These are phyloP conservation scores for Dothideomycetidae sp. DNA, from an alignment of 2,329 filamentous ascomycete species.

Conservation along the genomic window DNA sequence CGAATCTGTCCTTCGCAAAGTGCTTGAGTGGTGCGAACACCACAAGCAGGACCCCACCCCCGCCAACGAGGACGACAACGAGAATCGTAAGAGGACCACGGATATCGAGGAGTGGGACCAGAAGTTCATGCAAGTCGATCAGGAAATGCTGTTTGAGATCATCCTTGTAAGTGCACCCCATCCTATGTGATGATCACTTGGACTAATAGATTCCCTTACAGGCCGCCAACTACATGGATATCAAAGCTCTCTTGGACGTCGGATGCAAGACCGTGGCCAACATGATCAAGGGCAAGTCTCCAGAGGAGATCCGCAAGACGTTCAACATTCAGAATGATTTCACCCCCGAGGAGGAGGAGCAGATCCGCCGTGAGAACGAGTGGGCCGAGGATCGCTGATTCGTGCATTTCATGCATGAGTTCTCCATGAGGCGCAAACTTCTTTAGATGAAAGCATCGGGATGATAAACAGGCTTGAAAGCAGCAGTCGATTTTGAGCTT, in stretches of 20 bases:
- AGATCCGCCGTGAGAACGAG: conserved; percentile 51
- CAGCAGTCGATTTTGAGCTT: too few species aligned
- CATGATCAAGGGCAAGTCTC: conserved; percentile 99
- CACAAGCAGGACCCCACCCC: conserved; percentile 81
- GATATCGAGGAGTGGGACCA: conserved; percentile 99
- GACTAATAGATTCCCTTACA: conserved; percentile 26
- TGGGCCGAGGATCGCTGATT: conserved; percentile 31
- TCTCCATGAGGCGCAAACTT: too few species aligned
- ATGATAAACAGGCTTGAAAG: too few species aligned
- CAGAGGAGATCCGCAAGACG: conserved; percentile 97
- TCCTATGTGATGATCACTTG: background rate
- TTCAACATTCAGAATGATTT: conserved; percentile 99
- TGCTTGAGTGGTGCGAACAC: conserved; percentile 95
- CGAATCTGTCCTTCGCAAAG: conserved; percentile 84
- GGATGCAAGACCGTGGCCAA: conserved; percentile 99
- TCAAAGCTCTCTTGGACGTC: conserved; percentile 93
- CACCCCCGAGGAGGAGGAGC: conserved; percentile 95
- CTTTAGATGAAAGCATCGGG: too few species aligned
- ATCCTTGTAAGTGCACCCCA: conserved; percentile 56
- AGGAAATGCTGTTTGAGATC: conserved; percentile 99
- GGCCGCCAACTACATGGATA: conserved; percentile 97
- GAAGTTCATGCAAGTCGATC: conserved; percentile 99
- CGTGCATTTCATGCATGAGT: too few species aligned
- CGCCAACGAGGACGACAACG: conserved; percentile 74
- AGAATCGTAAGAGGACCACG: conserved; percentile 93